phyloP scores from a whole-genome alignment of 495 filamentous ascomycete genomes.

The Neurospora sp. region DNA sequence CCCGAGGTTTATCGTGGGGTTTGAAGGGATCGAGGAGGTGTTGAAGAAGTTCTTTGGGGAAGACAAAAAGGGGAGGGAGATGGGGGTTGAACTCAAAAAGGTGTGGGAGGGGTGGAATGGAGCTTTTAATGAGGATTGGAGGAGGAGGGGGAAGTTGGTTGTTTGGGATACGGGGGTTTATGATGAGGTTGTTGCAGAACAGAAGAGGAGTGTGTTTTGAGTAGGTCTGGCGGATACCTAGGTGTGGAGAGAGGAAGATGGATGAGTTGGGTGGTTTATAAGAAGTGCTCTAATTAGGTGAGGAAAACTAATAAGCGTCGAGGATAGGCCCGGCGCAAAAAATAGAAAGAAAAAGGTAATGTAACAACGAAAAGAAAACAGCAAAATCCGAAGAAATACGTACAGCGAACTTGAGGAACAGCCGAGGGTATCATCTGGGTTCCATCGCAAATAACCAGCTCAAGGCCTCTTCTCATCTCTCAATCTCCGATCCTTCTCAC shows the following conservation, averaged over 20 bases:
- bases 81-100: slow-evolving; percentile 34
- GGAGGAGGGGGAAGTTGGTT: slow-evolving; percentile 74
- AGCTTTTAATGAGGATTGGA: slow-evolving; percentile 78
- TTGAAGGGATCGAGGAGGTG: slow-evolving; percentile 38
- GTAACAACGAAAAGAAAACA: neutral
- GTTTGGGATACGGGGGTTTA: slow-evolving; percentile 54
- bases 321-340: neutral
- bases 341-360: neutral
- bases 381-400: neutral
- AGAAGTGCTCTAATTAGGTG: neutral
- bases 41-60: slow-evolving; percentile 35
- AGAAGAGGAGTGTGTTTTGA: neutral
- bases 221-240: neutral
- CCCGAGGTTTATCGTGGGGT: slow-evolving; percentile 47
- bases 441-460: neutral
- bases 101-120: slow-evolving; percentile 75
- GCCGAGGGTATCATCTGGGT: neutral
- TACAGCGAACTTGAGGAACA: neutral
- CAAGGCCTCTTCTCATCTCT: neutral
- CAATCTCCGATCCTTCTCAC: neutral
- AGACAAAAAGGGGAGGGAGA: slow-evolving; percentile 36
- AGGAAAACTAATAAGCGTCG: neutral
- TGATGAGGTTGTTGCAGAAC: neutral
- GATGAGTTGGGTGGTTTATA: neutral
- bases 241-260: neutral